Conservation (phyloP, 2,329 filamentous ascomycete genomes). For the Epichloe gansuensis region DNA sequence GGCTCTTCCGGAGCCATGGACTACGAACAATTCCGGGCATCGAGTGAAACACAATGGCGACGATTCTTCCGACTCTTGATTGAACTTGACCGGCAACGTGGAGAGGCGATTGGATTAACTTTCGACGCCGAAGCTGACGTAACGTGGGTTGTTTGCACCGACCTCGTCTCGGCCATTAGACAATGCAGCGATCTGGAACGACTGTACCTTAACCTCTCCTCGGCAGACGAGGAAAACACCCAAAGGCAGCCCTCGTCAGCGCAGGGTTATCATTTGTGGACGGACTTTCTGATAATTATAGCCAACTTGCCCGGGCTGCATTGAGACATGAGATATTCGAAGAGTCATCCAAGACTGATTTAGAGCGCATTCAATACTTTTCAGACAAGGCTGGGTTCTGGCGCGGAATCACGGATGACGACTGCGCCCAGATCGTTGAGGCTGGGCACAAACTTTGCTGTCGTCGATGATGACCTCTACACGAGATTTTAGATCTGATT, state of each 20-base stretch:
- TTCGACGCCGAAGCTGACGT: conserved; percentile 60
- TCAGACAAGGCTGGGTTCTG: conserved; percentile 70
- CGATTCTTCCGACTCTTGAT: conserved; percentile 76
- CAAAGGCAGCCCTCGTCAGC: conserved; percentile 50
- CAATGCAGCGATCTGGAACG: conserved; percentile 69
- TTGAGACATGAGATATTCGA: conserved; percentile 64
- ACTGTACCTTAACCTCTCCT: conserved; percentile 54
- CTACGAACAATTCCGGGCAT: conserved; percentile 60
- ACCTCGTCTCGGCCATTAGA: conserved; percentile 67
- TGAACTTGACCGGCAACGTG: conserved; percentile 75
- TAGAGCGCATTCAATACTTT: conserved; percentile 65
- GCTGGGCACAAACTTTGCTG: conserved; percentile 55
- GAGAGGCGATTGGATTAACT: conserved; percentile 67
- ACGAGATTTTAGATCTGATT: conserved; percentile 35
- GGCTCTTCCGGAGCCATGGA: conserved; percentile 54
- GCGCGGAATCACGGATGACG: conserved; percentile 70
- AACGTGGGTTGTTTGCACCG: conserved; percentile 76
- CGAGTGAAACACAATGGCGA: conserved; percentile 76
- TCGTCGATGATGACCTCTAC: conserved; percentile 44
- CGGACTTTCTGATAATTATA: conserved; percentile 55
- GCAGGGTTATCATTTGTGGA: conserved; percentile 60
- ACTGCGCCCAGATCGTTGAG: conserved; percentile 57
- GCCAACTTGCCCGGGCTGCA: conserved; percentile 54
- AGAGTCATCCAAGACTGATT: conserved; percentile 55
- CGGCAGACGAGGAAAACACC: conserved; percentile 39